Percentiles rank a stretch among this genome's conserved stretches.
Conservation (phyloP, 176 grass and related monocot species). For the Rhynchospora breviuscula region DNA sequence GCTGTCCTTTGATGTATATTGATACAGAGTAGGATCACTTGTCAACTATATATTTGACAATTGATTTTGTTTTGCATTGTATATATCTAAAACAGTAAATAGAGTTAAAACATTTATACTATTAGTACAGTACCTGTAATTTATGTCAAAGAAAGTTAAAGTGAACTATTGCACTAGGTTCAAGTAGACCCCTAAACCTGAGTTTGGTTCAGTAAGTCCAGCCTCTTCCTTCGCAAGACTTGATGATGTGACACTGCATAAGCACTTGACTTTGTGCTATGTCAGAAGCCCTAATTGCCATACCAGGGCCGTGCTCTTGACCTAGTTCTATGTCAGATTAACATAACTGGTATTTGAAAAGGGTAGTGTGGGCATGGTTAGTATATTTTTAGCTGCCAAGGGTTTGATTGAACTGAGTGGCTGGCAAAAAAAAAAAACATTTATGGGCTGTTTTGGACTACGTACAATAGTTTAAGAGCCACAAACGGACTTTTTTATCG, state of each 20-base stretch:
- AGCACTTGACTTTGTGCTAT: neutral
- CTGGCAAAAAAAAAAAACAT: neutral
- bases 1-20: neutral
- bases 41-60: neutral
- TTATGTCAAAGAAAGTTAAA: neutral
- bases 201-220: neutral
- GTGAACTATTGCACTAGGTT: neutral
- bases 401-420: neutral
- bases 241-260: neutral
- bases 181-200: neutral
- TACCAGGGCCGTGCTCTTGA: neutral
- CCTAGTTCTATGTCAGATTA: neutral
- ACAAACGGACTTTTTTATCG: neutral
- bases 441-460: neutral
- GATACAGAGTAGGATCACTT: neutral
- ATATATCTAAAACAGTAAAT: neutral
- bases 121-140: neutral
- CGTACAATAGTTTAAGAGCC: neutral
- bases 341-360: neutral
- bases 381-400: neutral
- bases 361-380: neutral
- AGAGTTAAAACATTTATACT: neutral
- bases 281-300: neutral
- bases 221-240: neutral
- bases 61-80: neutral